A percentile compares a stretch with the other conserved stretches of the same genome.
phyloP scores from a whole-genome alignment of 2,329 filamentous ascomycete genomes.

The Botryosphaeria dothidea region DNA sequence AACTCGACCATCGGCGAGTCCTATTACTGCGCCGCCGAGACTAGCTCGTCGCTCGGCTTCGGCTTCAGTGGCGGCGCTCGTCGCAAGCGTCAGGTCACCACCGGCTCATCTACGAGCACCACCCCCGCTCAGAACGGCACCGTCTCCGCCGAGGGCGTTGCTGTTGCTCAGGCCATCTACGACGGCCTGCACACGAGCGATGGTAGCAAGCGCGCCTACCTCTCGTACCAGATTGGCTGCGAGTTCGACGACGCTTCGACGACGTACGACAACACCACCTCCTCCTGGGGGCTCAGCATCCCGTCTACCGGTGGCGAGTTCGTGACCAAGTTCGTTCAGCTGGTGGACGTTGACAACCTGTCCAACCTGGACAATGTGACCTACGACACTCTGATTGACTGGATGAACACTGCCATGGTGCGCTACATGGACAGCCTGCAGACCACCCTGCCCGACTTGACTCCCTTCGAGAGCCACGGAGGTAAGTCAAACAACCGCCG shows the following conservation, averaged over 20 bases:
- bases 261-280: constrained; percentile 35
- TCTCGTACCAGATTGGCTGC: constrained; percentile 39
- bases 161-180: constrained; percentile 28
- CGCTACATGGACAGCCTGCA: constrained; percentile 54
- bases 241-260: constrained; percentile 38
- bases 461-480: constrained; percentile 49
- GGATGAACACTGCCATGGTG: constrained; percentile 52
- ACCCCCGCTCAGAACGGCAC: constrained; percentile 36
- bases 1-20: constrained; percentile 48
- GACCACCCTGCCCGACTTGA: constrained; percentile 56
- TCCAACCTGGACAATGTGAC: constrained; percentile 39
- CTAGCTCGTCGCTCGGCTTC: constrained; percentile 22
- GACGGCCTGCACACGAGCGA: constrained; percentile 44
- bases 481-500: constrained; percentile 30
- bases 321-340: constrained; percentile 45
- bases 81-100: constrained; percentile 9
- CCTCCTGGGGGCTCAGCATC: constrained; percentile 35
- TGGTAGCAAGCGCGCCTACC: constrained; percentile 42
- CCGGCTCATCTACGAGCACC: constrained; percentile 8
- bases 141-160: constrained; percentile 32
- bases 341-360: constrained; percentile 24
- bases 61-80: constrained; percentile 18
- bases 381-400: constrained; percentile 58
- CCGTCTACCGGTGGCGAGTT: constrained; percentile 41
- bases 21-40: constrained; percentile 44